A percentile compares a stretch with the other conserved stretches of the same genome.
These are phyloP conservation scores for Sugiyamaella floridensis DNA, from an alignment of 805 yeast species.

Conservation along the genomic window DNA sequence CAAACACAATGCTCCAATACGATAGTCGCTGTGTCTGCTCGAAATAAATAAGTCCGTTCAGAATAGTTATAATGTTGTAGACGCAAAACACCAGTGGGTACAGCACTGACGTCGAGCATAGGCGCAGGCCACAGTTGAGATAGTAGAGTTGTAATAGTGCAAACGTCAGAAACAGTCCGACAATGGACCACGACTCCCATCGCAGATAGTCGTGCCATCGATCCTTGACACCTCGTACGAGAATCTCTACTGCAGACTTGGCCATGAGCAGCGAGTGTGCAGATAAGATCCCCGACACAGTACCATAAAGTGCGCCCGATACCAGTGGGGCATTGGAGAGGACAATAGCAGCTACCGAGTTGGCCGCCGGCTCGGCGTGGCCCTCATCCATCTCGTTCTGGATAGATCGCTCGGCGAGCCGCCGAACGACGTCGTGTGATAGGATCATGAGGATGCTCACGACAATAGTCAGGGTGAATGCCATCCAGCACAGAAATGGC, in stretches of 20 bases:
- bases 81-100: conserved; percentile 83
- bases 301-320: conserved; percentile 60
- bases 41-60: conserved; percentile 57
- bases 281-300: conserved; percentile 66
- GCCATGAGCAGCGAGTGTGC: conserved; percentile 83
- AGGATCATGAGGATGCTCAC: conserved; percentile 20
- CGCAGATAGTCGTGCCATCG: conserved; percentile 36
- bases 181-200: conserved; percentile 43
- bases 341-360: not conserved
- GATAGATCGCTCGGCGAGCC: not conserved
- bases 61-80: conserved; percentile 62
- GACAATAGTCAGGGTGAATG: conserved; percentile 31
- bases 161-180: conserved; percentile 48
- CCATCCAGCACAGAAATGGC: conserved; percentile 55
- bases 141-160: conserved; percentile 68
- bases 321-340: conserved; percentile 21
- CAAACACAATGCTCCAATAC: conserved; percentile 32
- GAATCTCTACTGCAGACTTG: conserved; percentile 70
- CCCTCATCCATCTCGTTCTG: not conserved
- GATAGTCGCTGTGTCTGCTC: conserved; percentile 42
- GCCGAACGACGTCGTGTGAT: conserved; percentile 2
- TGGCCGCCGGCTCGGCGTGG: not conserved
- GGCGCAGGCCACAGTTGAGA: conserved; percentile 64
- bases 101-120: conserved; percentile 65
- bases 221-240: conserved; percentile 39